phyloP scores from a whole-genome alignment of 768 basidiomycete genomes.

The Zangia roseola region DNA sequence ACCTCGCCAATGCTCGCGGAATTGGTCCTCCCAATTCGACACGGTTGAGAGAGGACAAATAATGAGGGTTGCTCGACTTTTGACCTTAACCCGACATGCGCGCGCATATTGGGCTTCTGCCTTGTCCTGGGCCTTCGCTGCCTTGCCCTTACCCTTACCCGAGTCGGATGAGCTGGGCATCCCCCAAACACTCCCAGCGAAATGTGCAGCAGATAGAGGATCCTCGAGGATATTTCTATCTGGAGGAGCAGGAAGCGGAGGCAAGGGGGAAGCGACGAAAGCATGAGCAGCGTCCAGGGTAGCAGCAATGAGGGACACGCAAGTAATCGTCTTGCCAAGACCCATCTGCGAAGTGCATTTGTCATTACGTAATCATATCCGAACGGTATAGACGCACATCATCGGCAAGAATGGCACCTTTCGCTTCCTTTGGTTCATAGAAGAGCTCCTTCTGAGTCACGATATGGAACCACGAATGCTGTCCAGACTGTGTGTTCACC shows the following conservation, averaged over 20 bases:
- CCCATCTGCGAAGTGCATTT: conserved; percentile 70
- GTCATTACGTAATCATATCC: conserved; percentile 12
- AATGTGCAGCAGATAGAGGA: conserved; percentile 51
- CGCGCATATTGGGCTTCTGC: conserved; percentile 68
- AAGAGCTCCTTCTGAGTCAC: conserved; percentile 80
- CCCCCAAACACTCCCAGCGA: conserved; percentile 79
- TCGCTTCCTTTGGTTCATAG: conserved; percentile 66
- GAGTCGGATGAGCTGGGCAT: conserved; percentile 59
- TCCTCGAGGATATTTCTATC: conserved; percentile 32
- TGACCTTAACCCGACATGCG: conserved; percentile 73
- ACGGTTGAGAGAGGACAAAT: conserved; percentile 96
- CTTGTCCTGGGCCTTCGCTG: conserved; percentile 65
- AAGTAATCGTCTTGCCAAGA: conserved; percentile 94
- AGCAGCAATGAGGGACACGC: conserved; percentile 88
- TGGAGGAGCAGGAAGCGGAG: conserved; percentile 42
- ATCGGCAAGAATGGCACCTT: conserved; percentile 92
- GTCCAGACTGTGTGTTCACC: conserved; percentile 45
- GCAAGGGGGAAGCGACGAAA: conserved; percentile 61
- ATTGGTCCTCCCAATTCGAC: conserved; percentile 98
- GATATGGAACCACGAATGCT: conserved; percentile 71
- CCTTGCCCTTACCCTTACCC: conserved; percentile 64
- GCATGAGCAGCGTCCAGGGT: conserved; percentile 68
- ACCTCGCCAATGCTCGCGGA: conserved; percentile 95
- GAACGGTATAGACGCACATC: conserved; percentile 62
- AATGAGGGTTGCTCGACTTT: conserved; percentile 90